Base-by-base conservation (phyloP, 2,329 filamentous ascomycete genomes). In the Coleophoma cylindrospora region DNA sequence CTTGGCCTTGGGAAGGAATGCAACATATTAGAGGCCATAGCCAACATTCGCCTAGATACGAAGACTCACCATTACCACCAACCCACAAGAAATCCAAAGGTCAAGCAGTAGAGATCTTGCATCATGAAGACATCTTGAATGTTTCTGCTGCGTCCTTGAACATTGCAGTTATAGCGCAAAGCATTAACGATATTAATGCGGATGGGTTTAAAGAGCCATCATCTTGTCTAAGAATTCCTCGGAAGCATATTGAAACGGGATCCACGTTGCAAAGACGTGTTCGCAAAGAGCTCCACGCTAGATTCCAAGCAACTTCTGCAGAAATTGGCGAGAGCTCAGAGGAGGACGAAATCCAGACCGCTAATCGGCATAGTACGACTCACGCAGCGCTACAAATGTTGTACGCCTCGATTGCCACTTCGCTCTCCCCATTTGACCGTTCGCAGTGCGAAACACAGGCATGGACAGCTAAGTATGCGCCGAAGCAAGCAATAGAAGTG, bases 401-500 rank as follows among this genome's bases (percentile, higher is more conserved):
- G 2, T 88, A 84, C 59, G 65, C 73, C 3, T 74, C 75, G 0
- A 74, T 96, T 33, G 69, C 74, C 41, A 75, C 73, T 1, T 75
- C 75, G 0, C 73, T 91, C 12, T 91, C 88, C 4, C 84, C 91
- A 0, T 96, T 91, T 61, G 94, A 99, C 64, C 79, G 72, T 54
- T 87, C 84, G 9, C 78, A 77, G 45, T 95, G 87, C 58, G 92
- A 97, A 62, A 74, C 73, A 2, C 69, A 77, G 27, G 69, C 81
- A 9, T 99, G 94, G 94, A 67, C 76, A 2, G 85, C 92, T 38
- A 96, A 97, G 62, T 96, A 97, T 68, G 81, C 87, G 0, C 94
- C 94, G 0, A 69, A 67, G 22, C 73, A 70, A 34, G 83, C 89
- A 2, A 72, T 73, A 4, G 83, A 92, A 51, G 84, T 97, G 1